phyloP scores from a whole-genome alignment of 495 filamentous ascomycete genomes.

The Umbilicaria muhlenbergii region DNA sequence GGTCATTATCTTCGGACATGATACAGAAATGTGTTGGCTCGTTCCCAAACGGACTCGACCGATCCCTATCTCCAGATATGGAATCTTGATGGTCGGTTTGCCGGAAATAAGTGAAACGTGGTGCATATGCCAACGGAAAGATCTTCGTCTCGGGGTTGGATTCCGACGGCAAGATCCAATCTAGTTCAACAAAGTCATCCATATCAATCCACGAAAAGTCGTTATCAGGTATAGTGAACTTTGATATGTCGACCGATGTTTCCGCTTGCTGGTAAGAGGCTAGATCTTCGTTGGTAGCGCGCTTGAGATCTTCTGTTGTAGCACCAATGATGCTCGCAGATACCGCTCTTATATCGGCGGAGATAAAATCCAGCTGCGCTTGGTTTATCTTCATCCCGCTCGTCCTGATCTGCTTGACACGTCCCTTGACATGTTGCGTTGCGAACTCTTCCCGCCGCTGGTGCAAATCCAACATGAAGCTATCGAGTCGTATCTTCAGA shows the following conservation, averaged over 20 bases:
- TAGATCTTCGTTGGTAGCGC: slow-evolving; percentile 40
- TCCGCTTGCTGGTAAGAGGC: slow-evolving; percentile 39
- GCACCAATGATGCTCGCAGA: slow-evolving; percentile 80
- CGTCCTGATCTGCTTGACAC: slow-evolving; percentile 57
- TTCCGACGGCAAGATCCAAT: slow-evolving; percentile 86
- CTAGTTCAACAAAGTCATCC: slow-evolving; percentile 97
- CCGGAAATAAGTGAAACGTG: slow-evolving; percentile 90
- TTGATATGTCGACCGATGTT: slow-evolving; percentile 54
- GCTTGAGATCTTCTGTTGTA: slow-evolving; percentile 53
- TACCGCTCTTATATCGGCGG: slow-evolving; percentile 84
- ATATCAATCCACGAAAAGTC: slow-evolving; percentile 95
- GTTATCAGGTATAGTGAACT: slow-evolving; percentile 86
- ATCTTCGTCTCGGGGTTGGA: slow-evolving; percentile 88
- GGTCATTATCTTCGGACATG: slow-evolving; percentile 88
- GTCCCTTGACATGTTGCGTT: slow-evolving; percentile 50
- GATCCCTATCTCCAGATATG: slow-evolving; percentile 49
- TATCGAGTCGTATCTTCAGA: slow-evolving; percentile 83
- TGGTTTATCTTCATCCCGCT: slow-evolving; percentile 90
- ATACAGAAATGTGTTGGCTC: slow-evolving; percentile 88
- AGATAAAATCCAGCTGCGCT: slow-evolving; percentile 78
- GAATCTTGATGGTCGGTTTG: slow-evolving; percentile 79
- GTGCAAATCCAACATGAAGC: slow-evolving; percentile 91
- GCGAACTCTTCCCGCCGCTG: slow-evolving; percentile 85
- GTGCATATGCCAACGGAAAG: slow-evolving; percentile 77
- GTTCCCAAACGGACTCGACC: slow-evolving; percentile 74